phyloP scores from a whole-genome alignment of 139 green algal genomes.

The Micromonas pusilla region DNA sequence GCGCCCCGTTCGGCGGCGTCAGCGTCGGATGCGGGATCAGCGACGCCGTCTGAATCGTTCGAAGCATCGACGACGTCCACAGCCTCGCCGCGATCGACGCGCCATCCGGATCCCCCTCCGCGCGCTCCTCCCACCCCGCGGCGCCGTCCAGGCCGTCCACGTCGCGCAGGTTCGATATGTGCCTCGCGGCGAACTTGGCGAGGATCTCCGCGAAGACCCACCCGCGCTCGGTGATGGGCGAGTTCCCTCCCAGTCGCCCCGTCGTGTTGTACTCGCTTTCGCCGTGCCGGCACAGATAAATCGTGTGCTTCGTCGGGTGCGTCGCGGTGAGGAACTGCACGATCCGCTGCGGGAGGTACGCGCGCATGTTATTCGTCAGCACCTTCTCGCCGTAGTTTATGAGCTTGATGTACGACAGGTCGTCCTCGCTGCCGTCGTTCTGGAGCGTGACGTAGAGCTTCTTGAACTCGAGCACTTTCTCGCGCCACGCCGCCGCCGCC shows the following conservation, averaged over 20 bases:
- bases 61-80: slow-evolving; percentile 84
- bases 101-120: not conserved
- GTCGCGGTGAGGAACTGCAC: slow-evolving; percentile 35
- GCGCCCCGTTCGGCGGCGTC: not conserved
- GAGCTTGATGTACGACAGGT: slow-evolving; percentile 28
- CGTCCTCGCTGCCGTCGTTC: slow-evolving; percentile 22
- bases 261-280: slow-evolving; percentile 35
- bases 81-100: not conserved
- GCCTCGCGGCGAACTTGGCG: slow-evolving; percentile 26
- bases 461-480: slow-evolving; percentile 13
- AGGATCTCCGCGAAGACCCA: slow-evolving; percentile 25
- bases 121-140: not conserved
- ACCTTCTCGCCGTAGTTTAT: slow-evolving; percentile 31
- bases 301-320: slow-evolving; percentile 23
- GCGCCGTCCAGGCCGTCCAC: not conserved
- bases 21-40: slow-evolving; percentile 27
- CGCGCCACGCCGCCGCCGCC: slow-evolving; percentile 3
- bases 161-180: not conserved
- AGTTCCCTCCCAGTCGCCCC: slow-evolving; percentile 26
- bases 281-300: slow-evolving; percentile 33
- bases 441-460: slow-evolving; percentile 31
- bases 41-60: slow-evolving; percentile 71
- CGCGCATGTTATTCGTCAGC: slow-evolving; percentile 32
- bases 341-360: slow-evolving; percentile 29
- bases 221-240: slow-evolving; percentile 24